Conservation (phyloP, 2,329 filamentous ascomycete species). For the Talaromyces rugulosus region DNA sequence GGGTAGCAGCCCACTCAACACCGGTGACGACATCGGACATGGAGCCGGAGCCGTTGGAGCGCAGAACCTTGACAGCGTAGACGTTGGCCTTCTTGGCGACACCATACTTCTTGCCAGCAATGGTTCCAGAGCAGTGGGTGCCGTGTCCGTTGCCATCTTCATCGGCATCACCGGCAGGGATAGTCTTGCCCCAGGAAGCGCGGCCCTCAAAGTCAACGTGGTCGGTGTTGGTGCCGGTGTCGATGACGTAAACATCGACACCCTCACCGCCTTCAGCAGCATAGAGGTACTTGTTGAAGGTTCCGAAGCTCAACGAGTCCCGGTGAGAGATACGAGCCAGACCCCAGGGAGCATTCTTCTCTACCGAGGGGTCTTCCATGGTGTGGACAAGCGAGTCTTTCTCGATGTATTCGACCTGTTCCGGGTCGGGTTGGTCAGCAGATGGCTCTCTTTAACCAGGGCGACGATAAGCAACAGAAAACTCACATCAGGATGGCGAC, state of each 20-base stretch:
- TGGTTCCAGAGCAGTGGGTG: conserved; percentile 97
- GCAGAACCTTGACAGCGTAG: conserved; percentile 96
- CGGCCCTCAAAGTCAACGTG: conserved; percentile 98
- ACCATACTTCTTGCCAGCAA: conserved; percentile 98
- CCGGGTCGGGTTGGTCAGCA: conserved; percentile 9
- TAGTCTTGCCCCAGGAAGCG: conserved; percentile 95
- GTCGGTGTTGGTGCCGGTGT: conserved; percentile 89
- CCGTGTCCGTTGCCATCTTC: conserved; percentile 96
- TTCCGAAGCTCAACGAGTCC: conserved; percentile 77
- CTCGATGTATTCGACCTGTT: conserved; percentile 92
- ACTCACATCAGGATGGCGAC: conserved; percentile 95
- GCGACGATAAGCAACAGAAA: background rate
- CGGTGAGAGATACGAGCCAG: conserved; percentile 97
- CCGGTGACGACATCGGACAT: conserved; percentile 99
- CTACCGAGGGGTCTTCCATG: conserved; percentile 59
- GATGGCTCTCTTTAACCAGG: background rate
- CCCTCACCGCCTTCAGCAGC: conserved; percentile 86
- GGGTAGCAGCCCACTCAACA: conserved; percentile 86
- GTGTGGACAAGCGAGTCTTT: conserved; percentile 89
- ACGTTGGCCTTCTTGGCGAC: conserved; percentile 98
- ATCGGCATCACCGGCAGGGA: conserved; percentile 78
- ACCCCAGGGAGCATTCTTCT: conserved; percentile 98
- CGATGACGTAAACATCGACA: conserved; percentile 97
- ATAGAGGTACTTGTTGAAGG: conserved; percentile 98
- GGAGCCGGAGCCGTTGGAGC: conserved; percentile 93